Base-by-base conservation (phyloP, 108 stramenopile genomes). In the Skeletonema menzelii region DNA sequence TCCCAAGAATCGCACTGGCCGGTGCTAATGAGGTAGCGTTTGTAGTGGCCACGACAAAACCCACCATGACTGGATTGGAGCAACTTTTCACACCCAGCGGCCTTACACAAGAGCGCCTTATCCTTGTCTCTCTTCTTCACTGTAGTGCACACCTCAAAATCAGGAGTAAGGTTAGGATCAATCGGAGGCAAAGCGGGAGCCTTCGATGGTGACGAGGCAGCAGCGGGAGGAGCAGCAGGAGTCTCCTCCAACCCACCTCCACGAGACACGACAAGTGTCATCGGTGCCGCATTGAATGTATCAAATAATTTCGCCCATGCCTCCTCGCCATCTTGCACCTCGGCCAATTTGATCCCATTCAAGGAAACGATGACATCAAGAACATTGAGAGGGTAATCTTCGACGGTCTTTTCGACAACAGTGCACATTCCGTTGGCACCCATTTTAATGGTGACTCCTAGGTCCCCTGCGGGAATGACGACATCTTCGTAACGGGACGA, bases 1-100 rank as follows among this genome's bases (percentile, higher is more conserved):
- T 34, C 59, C 59, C 59, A 60, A 60, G 37, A 34, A 19, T 35
- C 59, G 59, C 59, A 60, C 22, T 60, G 59, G 19, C 59, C 59
- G 5, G 59, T 60, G 31, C 59, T 35, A 34, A 60, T 35, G 37
- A 60, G 34, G 47, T 61, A 59, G 27, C 67, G 58, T 55, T 70
- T 69, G 63, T 55, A 75, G 46, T 81, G 80, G 13, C 47, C 46
- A 19, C 73, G 69, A 32, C 80, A 81, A 24, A 70, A 81, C 34
- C 80, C 80, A 35, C 59, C 70, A 8, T 71, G 38, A 46, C 66
- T 69, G 34, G 70, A 71, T 53, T 65, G 66, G 57, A 69, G 37
- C 40, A 75, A 69, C 34, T 81, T 75, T 0, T 20, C 40, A 59
- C 80, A 81, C 6, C 73, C 73, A 14, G 69, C 26, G 46, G 72